Conservation (phyloP, 352 stramenopile species). For the Globisporangium rhizosaccharum region DNA sequence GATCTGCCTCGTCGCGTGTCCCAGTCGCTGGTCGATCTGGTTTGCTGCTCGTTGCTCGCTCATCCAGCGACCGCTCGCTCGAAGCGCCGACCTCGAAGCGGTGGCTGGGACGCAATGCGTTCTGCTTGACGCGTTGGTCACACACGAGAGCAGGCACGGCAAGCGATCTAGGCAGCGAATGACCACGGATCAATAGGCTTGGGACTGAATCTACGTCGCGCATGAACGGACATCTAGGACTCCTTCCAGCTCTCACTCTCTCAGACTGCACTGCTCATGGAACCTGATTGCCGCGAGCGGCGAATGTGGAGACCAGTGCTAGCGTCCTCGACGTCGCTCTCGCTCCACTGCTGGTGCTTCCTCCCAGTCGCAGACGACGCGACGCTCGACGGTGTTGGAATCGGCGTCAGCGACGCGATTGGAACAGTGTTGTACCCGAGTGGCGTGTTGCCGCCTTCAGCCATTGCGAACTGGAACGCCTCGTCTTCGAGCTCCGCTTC, state of each 20-base stretch:
- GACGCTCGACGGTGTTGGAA: conserved; percentile 8
- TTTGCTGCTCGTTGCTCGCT: too few relatives aligned
- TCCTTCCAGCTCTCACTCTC: background rate
- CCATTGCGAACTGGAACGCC: conserved; percentile 25
- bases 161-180: too few relatives aligned
- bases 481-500: conserved; percentile 20
- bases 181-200: background rate
- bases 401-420: conserved; percentile 16
- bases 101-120: too few relatives aligned
- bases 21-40: too few relatives aligned
- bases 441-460: conserved; percentile 52
- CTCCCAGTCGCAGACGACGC: background rate
- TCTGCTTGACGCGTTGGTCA: too few relatives aligned
- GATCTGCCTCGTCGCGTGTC: too few relatives aligned
- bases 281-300: background rate
- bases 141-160: too few relatives aligned
- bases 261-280: background rate
- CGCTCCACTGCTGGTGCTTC: conserved; percentile 1
- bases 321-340: conserved; percentile 3
- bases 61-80: too few relatives aligned
- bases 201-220: background rate
- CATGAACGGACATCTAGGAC: background rate
- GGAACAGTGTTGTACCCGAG: conserved; percentile 33
- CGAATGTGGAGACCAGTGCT: background rate
- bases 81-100: too few relatives aligned